Evolutionary conservation across 1,139 yeast species (phyloP).

Genomic region (Schwanniomyces etchellsii): DNA sequence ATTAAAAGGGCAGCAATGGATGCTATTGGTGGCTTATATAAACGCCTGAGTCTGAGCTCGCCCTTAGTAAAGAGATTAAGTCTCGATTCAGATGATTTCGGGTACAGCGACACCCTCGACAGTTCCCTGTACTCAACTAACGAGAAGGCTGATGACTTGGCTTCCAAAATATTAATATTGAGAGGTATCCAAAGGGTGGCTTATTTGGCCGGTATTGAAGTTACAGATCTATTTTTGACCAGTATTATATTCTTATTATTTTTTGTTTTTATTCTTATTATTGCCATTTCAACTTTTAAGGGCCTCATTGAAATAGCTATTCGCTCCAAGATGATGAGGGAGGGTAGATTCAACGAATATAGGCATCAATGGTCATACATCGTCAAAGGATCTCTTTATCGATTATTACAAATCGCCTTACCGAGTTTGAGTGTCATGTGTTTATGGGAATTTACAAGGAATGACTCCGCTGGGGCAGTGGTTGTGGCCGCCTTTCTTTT

Average conservation of each 20-base stretch:
- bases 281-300: constrained; percentile 63
- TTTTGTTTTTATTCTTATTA: constrained; percentile 66
- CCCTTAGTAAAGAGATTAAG: no score
- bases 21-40: constrained; percentile 1
- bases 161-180: constrained; percentile 68
- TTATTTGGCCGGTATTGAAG: constrained; percentile 75
- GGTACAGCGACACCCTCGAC: constrained; percentile 46
- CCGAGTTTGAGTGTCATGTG: constrained; percentile 82
- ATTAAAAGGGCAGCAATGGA: background rate
- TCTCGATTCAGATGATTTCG: constrained; percentile 36
- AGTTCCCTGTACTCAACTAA: constrained; percentile 60
- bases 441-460: constrained; percentile 81
- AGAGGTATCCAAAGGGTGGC: constrained; percentile 94
- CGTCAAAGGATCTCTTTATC: constrained; percentile 82
- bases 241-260: constrained; percentile 79
- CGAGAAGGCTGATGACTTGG: constrained; percentile 52
- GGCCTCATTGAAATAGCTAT: constrained; percentile 68
- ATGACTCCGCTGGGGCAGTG: constrained; percentile 79
- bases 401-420: constrained; percentile 74
- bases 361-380: constrained; percentile 76
- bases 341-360: constrained; percentile 67
- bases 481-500: constrained; percentile 73
- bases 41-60: no score
- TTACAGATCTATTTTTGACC: constrained; percentile 80
- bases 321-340: constrained; percentile 54